Evolutionary conservation across 2,329 filamentous ascomycete species (phyloP), one percentile per base, ranked within the genome.

Genomic region (Teratosphaeria gauchensis): DNA sequence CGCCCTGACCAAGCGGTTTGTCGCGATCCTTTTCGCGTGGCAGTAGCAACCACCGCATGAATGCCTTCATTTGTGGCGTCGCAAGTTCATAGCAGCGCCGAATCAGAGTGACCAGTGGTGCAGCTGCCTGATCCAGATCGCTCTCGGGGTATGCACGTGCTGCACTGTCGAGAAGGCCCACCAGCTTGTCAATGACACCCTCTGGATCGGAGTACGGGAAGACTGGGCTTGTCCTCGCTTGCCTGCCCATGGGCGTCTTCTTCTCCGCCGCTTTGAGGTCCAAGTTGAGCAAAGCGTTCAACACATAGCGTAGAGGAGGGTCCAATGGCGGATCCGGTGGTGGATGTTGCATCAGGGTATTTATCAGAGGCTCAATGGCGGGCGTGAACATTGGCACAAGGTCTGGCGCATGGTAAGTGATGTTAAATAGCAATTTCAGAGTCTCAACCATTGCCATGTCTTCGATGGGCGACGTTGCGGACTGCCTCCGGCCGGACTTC

Each of bases 361-460:
- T 82, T 58, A 92, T 77, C 31, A 97, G 82, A 60, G 84, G 80
- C 11, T 85, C 81, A 51, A 95, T 80, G 2, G 87, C 84, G 24
- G 82, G 76, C 1, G 84, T 84, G 69, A 96, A 95, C 0, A 78
- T 74, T 0, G 77, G 71, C 4, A 76, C 74, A 30, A 86, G 79
- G 51, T 85, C 79, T 3, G 85, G 83, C 67, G 86, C 87, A 67
- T 86, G 85, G 66, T 92, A 86, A 1, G 88, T 88, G 56, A 96
- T 79, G 72, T 96, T 96, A 79, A 95, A 97, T 56, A 95, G 76
- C 48, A 97, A 80, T 69, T 95, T 96, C 55, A 94, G 77, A 0
- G 88, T 92, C 72, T 97, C 92, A 8, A 80, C 80, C 42, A 97
- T 79, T 0, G 92, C 90, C 83, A 92, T 84, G 59, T 88, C 84